Conservation (phyloP, 345 rosid genomes). For the Pistacia atlantica region DNA sequence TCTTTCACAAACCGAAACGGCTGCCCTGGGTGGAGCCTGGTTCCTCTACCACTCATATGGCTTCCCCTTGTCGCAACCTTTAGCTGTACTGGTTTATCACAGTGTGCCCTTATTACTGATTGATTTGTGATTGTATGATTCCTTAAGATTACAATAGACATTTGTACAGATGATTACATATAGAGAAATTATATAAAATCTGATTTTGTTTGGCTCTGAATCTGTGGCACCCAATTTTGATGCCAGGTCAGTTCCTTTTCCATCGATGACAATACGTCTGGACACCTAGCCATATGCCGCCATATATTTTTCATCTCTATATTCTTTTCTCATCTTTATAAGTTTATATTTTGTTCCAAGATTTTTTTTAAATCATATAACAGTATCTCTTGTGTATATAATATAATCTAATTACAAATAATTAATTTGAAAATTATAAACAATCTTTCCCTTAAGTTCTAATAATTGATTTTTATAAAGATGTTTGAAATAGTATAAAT, state of each 20-base stretch:
- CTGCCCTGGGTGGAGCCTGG: not conserved
- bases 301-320: not conserved
- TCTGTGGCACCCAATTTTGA: conserved; percentile 19
- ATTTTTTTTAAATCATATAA: not conserved
- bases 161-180: not conserved
- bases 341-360: not conserved
- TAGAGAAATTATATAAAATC: conserved; percentile 8
- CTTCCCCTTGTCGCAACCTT: not conserved
- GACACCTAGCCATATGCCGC: conserved; percentile 1
- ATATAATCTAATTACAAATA: too few relatives aligned
- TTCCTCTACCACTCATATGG: not conserved
- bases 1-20: conserved; percentile 12
- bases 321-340: too few relatives aligned
- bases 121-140: not conserved
- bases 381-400: too few relatives aligned
- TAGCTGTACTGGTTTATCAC: not conserved
- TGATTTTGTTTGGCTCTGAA: conserved; percentile 29
- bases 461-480: too few relatives aligned
- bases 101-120: not conserved
- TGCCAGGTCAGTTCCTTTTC: not conserved
- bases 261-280: not conserved
- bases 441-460: too few relatives aligned
- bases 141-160: not conserved
- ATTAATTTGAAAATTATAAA: too few relatives aligned
- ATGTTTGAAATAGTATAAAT: too few relatives aligned